Conservation (phyloP, 2,329 filamentous ascomycete genomes). For the Claviceps pazoutovae region DNA sequence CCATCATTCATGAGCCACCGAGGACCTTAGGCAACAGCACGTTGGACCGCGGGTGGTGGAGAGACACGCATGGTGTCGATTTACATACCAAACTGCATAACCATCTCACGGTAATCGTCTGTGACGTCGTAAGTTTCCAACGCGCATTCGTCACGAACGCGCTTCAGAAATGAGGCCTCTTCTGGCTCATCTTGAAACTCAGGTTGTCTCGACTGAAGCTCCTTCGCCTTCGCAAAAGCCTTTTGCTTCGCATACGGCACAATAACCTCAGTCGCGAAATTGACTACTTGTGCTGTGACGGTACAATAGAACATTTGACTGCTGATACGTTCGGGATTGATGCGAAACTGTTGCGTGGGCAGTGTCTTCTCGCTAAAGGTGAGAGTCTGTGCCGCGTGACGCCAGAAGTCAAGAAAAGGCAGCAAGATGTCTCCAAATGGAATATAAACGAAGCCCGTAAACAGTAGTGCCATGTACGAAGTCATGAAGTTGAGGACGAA, state of each 20-base stretch:
- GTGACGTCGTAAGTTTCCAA: conserved; percentile 81
- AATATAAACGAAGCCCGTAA: conserved; percentile 89
- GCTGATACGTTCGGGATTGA: conserved; percentile 71
- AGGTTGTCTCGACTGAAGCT: conserved; percentile 49
- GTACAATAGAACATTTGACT: conserved; percentile 95
- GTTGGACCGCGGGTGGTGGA: not conserved
- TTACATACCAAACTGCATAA: conserved; percentile 55
- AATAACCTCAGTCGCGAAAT: conserved; percentile 69
- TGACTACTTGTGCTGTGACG: conserved; percentile 84
- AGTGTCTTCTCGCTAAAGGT: conserved; percentile 62
- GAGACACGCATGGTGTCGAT: not conserved
- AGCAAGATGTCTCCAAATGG: conserved; percentile 77
- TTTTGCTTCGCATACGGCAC: conserved; percentile 75
- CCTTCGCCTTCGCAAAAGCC: conserved; percentile 64
- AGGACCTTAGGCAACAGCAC: too few relatives aligned
- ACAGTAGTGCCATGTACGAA: conserved; percentile 80
- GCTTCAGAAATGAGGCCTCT: conserved; percentile 65
- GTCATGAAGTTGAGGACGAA: conserved; percentile 96
- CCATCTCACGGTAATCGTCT: conserved; percentile 84
- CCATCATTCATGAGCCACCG: too few relatives aligned
- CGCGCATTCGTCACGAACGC: conserved; percentile 71
- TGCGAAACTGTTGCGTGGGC: conserved; percentile 52
- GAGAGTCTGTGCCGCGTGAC: conserved; percentile 57
- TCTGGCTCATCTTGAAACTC: conserved; percentile 54
- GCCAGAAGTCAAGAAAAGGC: conserved; percentile 75